phyloP scores from a whole-genome alignment of 139 green algal genomes.

The Zygnema cylindricum region DNA sequence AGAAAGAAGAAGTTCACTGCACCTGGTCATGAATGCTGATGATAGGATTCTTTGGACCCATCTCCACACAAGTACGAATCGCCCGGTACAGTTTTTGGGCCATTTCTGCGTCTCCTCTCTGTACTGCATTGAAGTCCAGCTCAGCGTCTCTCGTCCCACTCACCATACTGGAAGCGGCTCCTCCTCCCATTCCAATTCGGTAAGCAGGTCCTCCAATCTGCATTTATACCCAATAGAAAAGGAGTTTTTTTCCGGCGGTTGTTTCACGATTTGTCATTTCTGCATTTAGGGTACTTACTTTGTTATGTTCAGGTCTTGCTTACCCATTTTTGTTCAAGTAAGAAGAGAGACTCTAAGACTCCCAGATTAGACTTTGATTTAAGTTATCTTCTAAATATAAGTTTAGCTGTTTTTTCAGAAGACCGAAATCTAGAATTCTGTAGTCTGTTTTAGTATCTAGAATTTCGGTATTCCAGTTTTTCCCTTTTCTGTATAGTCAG shows the following conservation, averaged over 20 bases:
- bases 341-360: neutral
- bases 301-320: too few relatives aligned
- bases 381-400: too few relatives aligned
- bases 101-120: constrained; percentile 97
- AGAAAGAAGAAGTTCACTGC: neutral
- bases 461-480: too few relatives aligned
- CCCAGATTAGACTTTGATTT: neutral
- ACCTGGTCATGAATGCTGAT: constrained; percentile 87
- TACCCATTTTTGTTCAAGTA: neutral
- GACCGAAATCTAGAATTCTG: too few relatives aligned
- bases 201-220: constrained; percentile 83
- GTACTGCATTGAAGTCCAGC: constrained; percentile 98
- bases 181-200: constrained; percentile 97
- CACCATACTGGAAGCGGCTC: constrained; percentile 86
- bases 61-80: constrained; percentile 93
- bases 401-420: too few relatives aligned
- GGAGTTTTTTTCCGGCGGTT: too few relatives aligned
- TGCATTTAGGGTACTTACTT: too few relatives aligned
- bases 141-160: constrained; percentile 81
- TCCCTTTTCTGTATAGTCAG: too few relatives aligned
- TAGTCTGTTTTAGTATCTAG: too few relatives aligned
- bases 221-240: too few relatives aligned
- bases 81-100: constrained; percentile 98
- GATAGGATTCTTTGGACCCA: constrained; percentile 93
- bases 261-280: too few relatives aligned